Evolutionary conservation across 306 rosid species (phyloP).

Genomic region (Lithocarpus polystachyus): DNA sequence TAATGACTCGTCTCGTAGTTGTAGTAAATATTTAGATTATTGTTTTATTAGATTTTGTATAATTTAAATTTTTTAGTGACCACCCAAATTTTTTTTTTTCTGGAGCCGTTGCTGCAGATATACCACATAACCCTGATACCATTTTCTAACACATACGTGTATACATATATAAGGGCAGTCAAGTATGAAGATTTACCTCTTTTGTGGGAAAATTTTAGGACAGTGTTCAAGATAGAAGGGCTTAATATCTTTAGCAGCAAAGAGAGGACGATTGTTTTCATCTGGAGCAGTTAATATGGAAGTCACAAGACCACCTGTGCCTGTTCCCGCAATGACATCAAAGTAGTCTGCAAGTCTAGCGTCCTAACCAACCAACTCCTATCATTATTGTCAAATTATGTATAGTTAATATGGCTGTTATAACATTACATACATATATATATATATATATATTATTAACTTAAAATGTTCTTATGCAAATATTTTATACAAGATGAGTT

Average conservation of each 20-base stretch:
- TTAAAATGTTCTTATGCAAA: no score
- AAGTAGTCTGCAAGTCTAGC: conserved; percentile 66
- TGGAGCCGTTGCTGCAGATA: not conserved
- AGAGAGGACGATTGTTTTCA: conserved; percentile 41
- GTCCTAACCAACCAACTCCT: conserved; percentile 60
- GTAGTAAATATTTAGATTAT: no score
- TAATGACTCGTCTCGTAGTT: no score
- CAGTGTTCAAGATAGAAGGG: conserved; percentile 47
- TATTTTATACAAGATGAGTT: no score
- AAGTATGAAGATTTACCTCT: not conserved
- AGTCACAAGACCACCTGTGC: conserved; percentile 61
- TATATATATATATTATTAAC: not conserved
- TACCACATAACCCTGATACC: no score
- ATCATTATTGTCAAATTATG: not conserved
- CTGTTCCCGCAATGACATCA: conserved; percentile 61
- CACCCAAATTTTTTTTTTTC: no score
- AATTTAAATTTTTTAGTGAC: no score
- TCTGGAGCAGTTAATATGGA: conserved; percentile 57
- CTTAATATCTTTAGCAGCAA: conserved; percentile 51
- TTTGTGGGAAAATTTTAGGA: conserved; percentile 56
- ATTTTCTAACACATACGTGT: not conserved
- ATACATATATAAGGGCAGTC: not conserved
- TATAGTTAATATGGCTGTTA: no score
- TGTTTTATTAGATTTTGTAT: not conserved
- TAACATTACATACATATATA: not conserved